These are phyloP conservation scores for Umbelopsis sp. DNA, from an alignment of 192 early-diverging fungal genomes.

Conservation along the genomic window DNA sequence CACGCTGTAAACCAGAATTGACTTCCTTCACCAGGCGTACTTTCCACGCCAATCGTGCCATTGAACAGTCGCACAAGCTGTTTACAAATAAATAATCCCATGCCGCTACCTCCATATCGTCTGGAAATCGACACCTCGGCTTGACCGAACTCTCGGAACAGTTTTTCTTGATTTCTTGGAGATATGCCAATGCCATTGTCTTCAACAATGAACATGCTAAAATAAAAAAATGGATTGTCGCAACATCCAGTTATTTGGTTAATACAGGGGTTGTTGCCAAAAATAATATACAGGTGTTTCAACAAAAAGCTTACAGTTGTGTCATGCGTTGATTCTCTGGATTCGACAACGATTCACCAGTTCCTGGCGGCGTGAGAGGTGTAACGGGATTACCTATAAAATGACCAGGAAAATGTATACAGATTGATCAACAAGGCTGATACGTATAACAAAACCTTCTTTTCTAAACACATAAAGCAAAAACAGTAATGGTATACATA, in stretches of 20 bases:
- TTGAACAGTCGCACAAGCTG: slow-evolving; percentile 59
- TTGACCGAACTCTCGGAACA: slow-evolving; percentile 62
- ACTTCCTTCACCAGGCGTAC: slow-evolving; percentile 40
- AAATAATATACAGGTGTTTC: neutral
- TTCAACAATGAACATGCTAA: slow-evolving; percentile 37
- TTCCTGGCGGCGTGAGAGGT: neutral
- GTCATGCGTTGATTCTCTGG: neutral
- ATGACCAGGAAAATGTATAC: neutral
- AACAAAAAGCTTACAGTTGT: neutral
- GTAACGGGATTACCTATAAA: neutral
- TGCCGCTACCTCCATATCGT: slow-evolving; percentile 62
- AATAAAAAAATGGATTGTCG: too few species aligned
- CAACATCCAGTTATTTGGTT: neutral
- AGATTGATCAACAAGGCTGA: neutral
- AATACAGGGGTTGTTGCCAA: neutral
- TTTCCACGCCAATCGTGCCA: slow-evolving; percentile 46
- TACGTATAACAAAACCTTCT: neutral
- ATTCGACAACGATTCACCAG: too few species aligned
- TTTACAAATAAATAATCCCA: slow-evolving; percentile 59
- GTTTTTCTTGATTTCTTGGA: slow-evolving; percentile 39
- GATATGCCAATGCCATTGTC: slow-evolving; percentile 57
- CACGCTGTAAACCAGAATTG: slow-evolving; percentile 43
- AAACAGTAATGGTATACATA: neutral
- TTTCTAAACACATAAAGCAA: neutral
- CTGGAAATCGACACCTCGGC: slow-evolving; percentile 58